phyloP scores from a whole-genome alignment of 441 rosid species.

The Populus hybrid region DNA sequence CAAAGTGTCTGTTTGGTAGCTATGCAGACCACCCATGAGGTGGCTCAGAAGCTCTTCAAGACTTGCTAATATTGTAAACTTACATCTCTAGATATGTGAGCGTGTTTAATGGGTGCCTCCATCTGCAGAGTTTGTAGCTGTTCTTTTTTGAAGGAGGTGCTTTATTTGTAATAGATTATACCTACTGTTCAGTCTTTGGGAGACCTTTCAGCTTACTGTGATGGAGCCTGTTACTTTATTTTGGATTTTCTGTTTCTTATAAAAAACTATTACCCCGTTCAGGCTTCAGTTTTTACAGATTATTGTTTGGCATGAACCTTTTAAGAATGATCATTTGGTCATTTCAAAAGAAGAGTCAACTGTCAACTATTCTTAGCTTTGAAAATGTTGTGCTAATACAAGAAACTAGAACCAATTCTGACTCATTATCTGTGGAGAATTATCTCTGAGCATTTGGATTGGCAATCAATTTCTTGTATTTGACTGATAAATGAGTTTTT shows the following conservation, averaged over 20 bases:
- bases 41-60: slow-evolving; percentile 7
- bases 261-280: background rate
- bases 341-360: background rate
- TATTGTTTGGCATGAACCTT: background rate
- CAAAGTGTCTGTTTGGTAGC: background rate
- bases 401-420: slow-evolving; percentile 1
- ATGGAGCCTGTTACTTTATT: background rate
- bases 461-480: background rate
- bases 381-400: background rate
- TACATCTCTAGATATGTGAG: background rate
- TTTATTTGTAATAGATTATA: background rate
- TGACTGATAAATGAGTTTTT: background rate
- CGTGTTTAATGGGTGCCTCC: slow-evolving; percentile 1
- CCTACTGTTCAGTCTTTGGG: background rate
- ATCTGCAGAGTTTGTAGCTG: background rate
- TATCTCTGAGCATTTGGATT: background rate
- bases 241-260: background rate
- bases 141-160: background rate
- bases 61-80: background rate
- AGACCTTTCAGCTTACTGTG: background rate
- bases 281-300: background rate
- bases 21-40: background rate
- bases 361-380: background rate
- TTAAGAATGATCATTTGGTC: background rate
- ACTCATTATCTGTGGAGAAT: background rate